These are phyloP conservation scores for Debaryomycetaceae sp. DNA, from an alignment of 1,139 yeast genomes.

Conservation along the genomic window DNA sequence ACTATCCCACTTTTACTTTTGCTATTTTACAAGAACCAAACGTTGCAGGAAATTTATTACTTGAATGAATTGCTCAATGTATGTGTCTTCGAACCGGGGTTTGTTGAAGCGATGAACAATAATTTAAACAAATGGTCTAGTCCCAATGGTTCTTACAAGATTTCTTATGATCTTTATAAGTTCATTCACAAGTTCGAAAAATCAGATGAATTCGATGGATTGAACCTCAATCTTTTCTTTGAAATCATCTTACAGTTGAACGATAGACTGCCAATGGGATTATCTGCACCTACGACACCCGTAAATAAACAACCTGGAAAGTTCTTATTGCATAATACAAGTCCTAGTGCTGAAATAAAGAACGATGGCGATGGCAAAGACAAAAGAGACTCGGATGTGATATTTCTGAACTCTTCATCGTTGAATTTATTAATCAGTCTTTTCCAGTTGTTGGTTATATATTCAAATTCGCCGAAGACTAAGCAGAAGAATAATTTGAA, in stretches of 20 bases:
- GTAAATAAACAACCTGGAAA: conserved; percentile 18
- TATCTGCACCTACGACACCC: conserved; percentile 47
- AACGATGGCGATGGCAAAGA: conserved; percentile 1
- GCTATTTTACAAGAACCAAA: conserved; percentile 22
- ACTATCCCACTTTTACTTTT: conserved; percentile 37
- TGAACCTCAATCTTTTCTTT: conserved; percentile 28
- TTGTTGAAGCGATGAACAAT: conserved; percentile 23
- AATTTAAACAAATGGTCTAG: conserved; percentile 27
- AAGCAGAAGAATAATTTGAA: conserved; percentile 29
- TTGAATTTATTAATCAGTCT: conserved; percentile 27
- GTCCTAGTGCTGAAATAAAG: conserved; percentile 5
- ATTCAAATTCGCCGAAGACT: conserved; percentile 34
- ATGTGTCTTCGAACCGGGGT: conserved; percentile 28
- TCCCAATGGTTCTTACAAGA: conserved; percentile 10
- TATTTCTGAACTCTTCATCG: conserved; percentile 20
- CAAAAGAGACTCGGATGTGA: not conserved
- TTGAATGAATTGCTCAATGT: conserved; percentile 33
- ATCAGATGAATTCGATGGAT: conserved; percentile 30
- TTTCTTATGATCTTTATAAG: conserved; percentile 18
- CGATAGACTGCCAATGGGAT: conserved; percentile 41
- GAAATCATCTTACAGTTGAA: conserved; percentile 37
- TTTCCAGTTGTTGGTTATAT: conserved; percentile 34
- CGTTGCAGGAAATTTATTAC: conserved; percentile 26
- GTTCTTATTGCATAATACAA: conserved; percentile 7
- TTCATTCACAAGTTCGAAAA: conserved; percentile 21